A percentile compares a stretch with the other conserved stretches of the same genome.
These are phyloP conservation scores for Ochromonas danica DNA, from an alignment of 108 stramenopile species.

Conservation along the genomic window DNA sequence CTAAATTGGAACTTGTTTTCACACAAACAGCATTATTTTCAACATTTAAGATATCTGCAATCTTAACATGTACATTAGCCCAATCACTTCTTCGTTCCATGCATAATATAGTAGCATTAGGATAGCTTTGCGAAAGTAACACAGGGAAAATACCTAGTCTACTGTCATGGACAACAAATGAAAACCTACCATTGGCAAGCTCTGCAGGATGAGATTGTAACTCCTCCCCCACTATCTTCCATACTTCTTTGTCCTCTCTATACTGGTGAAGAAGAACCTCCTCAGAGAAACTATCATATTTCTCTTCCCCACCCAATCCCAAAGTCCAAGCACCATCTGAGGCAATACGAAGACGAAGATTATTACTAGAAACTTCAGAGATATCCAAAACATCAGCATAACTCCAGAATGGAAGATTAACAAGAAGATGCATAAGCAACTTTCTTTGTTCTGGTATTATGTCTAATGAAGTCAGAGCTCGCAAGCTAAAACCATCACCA, in stretches of 20 bases:
- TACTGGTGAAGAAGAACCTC: background rate
- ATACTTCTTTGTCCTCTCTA: background rate
- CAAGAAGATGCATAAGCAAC: background rate
- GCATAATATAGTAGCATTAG: constrained; percentile 6
- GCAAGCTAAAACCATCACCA: background rate
- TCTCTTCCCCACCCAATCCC: background rate
- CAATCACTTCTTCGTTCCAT: background rate
- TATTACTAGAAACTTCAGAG: background rate
- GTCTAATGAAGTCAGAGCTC: background rate
- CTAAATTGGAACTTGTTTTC: background rate
- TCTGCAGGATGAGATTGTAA: background rate
- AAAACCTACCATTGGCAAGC: constrained; percentile 12
- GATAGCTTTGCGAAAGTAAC: background rate
- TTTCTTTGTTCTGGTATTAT: background rate
- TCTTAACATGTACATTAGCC: background rate
- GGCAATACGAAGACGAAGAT: background rate
- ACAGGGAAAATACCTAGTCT: background rate
- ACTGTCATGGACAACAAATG: constrained; percentile 25
- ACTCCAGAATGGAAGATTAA: background rate
- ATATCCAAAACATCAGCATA: background rate
- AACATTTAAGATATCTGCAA: background rate
- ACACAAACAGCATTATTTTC: constrained; percentile 19
- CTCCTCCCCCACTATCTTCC: background rate
- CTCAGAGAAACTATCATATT: background rate
- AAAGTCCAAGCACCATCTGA: background rate